A percentile compares a stretch with the other conserved stretches of the same genome.
phyloP scores from a whole-genome alignment of 2,329 filamentous ascomycete genomes.

The Lasiodiplodia hormozganensis region DNA sequence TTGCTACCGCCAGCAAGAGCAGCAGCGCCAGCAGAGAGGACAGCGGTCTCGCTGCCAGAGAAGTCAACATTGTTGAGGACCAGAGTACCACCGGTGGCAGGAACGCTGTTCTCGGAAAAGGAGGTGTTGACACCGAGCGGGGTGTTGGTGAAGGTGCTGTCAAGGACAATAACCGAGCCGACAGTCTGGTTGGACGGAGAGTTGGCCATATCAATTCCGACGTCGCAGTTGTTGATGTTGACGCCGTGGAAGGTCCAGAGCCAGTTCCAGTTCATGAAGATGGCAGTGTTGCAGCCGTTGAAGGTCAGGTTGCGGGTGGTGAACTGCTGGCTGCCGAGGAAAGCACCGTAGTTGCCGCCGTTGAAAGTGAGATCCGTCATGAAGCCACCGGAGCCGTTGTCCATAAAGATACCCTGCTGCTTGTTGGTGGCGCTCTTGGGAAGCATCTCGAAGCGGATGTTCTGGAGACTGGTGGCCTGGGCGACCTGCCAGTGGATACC shows the following conservation, averaged over 20 bases:
- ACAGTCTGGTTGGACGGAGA: conserved; percentile 75
- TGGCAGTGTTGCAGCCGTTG: conserved; percentile 56
- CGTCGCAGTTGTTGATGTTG: conserved; percentile 54
- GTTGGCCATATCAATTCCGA: conserved; percentile 59
- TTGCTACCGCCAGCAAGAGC: conserved; percentile 74
- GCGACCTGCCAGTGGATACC: conserved; percentile 74
- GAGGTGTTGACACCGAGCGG: conserved; percentile 78
- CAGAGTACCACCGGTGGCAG: conserved; percentile 78
- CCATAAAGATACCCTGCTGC: conserved; percentile 67
- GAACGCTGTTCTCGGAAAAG: conserved; percentile 72
- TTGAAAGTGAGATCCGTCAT: conserved; percentile 66
- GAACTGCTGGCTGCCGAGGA: conserved; percentile 70
- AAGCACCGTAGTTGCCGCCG: conserved; percentile 66
- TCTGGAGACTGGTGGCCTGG: conserved; percentile 69
- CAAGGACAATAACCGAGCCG: conserved; percentile 82
- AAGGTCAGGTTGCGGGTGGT: conserved; percentile 59
- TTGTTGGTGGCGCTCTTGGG: conserved; percentile 52
- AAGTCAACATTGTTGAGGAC: conserved; percentile 93
- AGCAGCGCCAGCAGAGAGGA: conserved; percentile 65
- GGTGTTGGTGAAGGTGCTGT: conserved; percentile 80
- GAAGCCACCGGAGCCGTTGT: conserved; percentile 67
- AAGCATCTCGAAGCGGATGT: conserved; percentile 65
- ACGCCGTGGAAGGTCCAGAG: conserved; percentile 57
- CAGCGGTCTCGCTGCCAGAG: conserved; percentile 69
- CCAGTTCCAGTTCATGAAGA: conserved; percentile 64